These are phyloP conservation scores for Manihot esculenta DNA, from an alignment of 441 rosid genomes.

Conservation along the genomic window DNA sequence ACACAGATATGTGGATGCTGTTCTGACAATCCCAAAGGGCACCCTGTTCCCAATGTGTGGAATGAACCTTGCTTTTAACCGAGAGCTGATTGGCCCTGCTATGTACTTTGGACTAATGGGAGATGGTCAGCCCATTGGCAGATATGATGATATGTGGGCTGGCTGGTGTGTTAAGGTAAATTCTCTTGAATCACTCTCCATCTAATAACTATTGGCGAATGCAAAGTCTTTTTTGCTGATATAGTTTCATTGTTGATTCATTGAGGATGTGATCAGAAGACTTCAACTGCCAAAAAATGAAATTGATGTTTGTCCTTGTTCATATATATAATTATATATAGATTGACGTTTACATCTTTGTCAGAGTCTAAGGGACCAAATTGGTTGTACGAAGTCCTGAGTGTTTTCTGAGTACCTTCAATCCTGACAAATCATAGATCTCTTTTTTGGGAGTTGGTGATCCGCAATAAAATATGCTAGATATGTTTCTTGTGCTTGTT, in stretches of 20 bases:
- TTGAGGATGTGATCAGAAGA: neutral
- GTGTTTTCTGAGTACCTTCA: neutral
- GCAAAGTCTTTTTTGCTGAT: neutral
- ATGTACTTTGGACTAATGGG: constrained; percentile 50
- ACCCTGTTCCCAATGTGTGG: constrained; percentile 44
- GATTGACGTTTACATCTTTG: too few relatives aligned
- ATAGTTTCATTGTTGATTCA: neutral
- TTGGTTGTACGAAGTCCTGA: too few relatives aligned
- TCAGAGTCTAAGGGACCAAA: too few relatives aligned
- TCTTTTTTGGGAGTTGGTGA: neutral
- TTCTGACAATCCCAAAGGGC: constrained; percentile 41
- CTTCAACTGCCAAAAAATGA: too few relatives aligned
- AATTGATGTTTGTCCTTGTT: too few relatives aligned
- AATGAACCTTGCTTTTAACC: constrained; percentile 43
- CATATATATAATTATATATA: too few relatives aligned
- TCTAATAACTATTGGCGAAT: too few relatives aligned
- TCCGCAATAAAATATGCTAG: neutral
- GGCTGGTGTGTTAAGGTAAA: constrained; percentile 41
- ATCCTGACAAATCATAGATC: neutral
- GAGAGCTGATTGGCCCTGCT: constrained; percentile 44
- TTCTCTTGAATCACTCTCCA: neutral
- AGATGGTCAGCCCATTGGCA: constrained; percentile 41
- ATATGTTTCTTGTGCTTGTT: neutral
- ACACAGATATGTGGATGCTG: constrained; percentile 37
- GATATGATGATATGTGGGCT: constrained; percentile 47